Evolutionary conservation across 331 rosid species (phyloP).

Genomic region (Ulmus americana): DNA sequence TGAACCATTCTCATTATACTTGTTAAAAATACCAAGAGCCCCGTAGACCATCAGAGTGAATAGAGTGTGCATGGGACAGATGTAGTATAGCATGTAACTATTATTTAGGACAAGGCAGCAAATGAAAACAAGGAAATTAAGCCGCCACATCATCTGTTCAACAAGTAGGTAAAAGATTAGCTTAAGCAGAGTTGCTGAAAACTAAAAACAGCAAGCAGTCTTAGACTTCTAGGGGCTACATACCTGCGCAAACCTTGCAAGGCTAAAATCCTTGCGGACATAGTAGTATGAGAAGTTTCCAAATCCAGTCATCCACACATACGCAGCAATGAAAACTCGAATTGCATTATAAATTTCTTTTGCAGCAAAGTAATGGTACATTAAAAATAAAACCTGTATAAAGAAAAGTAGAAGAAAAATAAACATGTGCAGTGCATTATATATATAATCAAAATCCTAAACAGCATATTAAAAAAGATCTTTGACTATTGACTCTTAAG

Average conservation of each 20-base stretch:
- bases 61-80: constrained; percentile 98
- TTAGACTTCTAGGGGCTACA: constrained; percentile 27
- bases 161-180: constrained; percentile 20
- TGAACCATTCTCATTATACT: constrained; percentile 68
- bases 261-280: constrained; percentile 87
- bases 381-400: constrained; percentile 75
- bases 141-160: constrained; percentile 99
- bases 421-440: not conserved
- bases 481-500: not conserved
- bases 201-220: constrained; percentile 9
- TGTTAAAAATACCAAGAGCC: constrained; percentile 68
- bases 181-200: constrained; percentile 16
- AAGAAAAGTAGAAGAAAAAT: constrained; percentile 10
- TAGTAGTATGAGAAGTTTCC: constrained; percentile 95
- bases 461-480: not conserved
- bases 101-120: constrained; percentile 77
- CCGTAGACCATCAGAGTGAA: constrained; percentile 94
- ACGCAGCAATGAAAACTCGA: constrained; percentile 78
- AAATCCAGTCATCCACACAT: constrained; percentile 99
- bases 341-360: constrained; percentile 78
- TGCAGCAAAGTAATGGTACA: constrained; percentile 95
- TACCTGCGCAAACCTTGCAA: constrained; percentile 89
- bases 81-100: constrained; percentile 88
- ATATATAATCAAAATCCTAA: not conserved
- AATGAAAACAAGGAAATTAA: constrained; percentile 80